A percentile compares a stretch with the other conserved stretches of the same genome.
Conservation (phyloP, 352 stramenopile genomes). For the Aphanomyces astaci region DNA sequence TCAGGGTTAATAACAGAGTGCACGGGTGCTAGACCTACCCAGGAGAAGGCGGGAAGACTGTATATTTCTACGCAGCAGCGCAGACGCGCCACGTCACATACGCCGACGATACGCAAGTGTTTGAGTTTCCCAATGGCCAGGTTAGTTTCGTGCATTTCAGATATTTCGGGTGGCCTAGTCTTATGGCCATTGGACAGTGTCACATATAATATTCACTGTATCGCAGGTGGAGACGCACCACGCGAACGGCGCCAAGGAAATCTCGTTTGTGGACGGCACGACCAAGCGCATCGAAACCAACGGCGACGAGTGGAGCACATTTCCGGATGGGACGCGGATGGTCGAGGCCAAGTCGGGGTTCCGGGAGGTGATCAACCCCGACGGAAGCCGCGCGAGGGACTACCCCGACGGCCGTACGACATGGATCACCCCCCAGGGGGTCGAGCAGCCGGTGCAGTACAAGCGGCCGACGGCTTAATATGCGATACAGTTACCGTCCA, state of each 20-base stretch:
- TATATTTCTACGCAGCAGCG: slow-evolving; percentile 92
- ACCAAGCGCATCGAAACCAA: slow-evolving; percentile 77
- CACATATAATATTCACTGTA: background rate
- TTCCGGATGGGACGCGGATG: slow-evolving; percentile 79
- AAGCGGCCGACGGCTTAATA: background rate
- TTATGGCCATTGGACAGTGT: background rate
- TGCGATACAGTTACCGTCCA: no score
- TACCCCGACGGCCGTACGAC: slow-evolving; percentile 65
- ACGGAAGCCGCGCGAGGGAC: slow-evolving; percentile 61
- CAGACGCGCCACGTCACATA: slow-evolving; percentile 92
- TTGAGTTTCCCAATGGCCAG: slow-evolving; percentile 94
- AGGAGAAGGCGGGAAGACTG: slow-evolving; percentile 76
- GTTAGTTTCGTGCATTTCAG: slow-evolving; percentile 21
- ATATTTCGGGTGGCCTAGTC: no score
- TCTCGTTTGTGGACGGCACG: slow-evolving; percentile 92
- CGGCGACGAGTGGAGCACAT: slow-evolving; percentile 71
- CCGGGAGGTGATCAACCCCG: slow-evolving; percentile 70
- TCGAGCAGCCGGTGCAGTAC: slow-evolving; percentile 8
- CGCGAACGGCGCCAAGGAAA: slow-evolving; percentile 88
- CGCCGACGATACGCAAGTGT: slow-evolving; percentile 90
- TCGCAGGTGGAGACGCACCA: slow-evolving; percentile 87
- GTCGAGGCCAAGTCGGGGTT: slow-evolving; percentile 58
- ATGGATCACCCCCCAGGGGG: slow-evolving; percentile 36
- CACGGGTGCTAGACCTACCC: slow-evolving; percentile 53
- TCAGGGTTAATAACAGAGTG: no score